Evolutionary conservation across 139 green algal genomes (phyloP), one percentile per base, ranked within the genome.

Genomic region (Chlorella sp.): DNA sequence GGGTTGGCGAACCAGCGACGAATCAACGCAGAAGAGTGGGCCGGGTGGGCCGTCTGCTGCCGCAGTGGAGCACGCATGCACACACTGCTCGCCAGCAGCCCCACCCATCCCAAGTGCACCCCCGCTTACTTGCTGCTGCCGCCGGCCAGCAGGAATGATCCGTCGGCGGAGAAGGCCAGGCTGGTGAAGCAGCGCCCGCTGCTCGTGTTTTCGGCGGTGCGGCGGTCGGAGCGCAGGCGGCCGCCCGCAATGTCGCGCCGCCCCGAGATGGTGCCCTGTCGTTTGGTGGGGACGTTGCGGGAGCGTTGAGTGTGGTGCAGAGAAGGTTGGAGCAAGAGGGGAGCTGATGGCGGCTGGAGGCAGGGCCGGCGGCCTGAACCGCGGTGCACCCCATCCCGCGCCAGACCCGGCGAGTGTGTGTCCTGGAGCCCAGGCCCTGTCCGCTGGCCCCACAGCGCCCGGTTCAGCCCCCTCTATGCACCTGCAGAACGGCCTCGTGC

Each of bases 101-200:
- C 17, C 28, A 3, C 64, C 17, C 7, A 6, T 14, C 6, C 3
- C 64, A 40, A 17, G 4, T 4, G 13, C 41, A 16, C 9, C 72
- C 30, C n/a, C 3, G 32, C 87, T 36, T 78, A 95, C 87, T 96
- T 94, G 76, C 82, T 88, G 77, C 46, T 91, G 32, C 94, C 96
- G 30, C 92, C 96, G 34, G 94, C 97, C 70, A 99, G 86, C 68
- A 99, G 90, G 80, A 95, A 92, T 58, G 89, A 73, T 44, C 97
- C 97, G 82, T 99, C 97, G 24, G 96, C 96, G 32, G 87, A 94
- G 92, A 93, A 99, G n/a, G 90, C 85, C 62, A 99, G 89, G 0
- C 89, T 95, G 56, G 91, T 96, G 91, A 99, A 99, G 74, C 88
- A 91, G 6, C 92, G 89, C 30, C 93, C 95, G 19, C 87, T 90